These are phyloP conservation scores for Ceratocystis eucalypticola DNA, from an alignment of 2,329 filamentous ascomycete genomes.

Conservation along the genomic window DNA sequence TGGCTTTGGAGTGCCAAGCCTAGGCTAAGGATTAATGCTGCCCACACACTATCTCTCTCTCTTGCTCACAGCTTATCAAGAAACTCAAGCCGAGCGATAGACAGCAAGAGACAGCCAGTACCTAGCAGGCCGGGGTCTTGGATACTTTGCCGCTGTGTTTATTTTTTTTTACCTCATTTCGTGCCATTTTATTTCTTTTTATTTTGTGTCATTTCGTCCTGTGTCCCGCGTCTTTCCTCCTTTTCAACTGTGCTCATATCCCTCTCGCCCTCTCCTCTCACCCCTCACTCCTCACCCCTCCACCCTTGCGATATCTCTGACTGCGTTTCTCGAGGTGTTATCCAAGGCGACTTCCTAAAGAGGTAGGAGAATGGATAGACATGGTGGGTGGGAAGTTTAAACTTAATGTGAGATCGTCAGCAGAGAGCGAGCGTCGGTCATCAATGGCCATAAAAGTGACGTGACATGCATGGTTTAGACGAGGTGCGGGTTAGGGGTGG, in stretches of 20 bases:
- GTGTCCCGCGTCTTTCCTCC: not conserved
- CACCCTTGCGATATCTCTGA: not conserved
- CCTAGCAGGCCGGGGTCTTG: not conserved
- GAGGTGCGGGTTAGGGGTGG: not conserved
- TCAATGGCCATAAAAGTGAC: not conserved
- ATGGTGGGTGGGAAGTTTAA: not conserved
- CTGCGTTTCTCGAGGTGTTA: not conserved
- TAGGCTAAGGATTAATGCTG: not conserved
- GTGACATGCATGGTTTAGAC: not conserved
- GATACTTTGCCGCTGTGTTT: not conserved
- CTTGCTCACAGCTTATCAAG: not conserved
- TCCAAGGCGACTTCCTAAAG: slow-evolving; percentile 12
- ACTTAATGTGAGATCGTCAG: not conserved
- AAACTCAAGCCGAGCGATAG: not conserved
- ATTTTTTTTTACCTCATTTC: too few relatives aligned
- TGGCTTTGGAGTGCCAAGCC: not conserved
- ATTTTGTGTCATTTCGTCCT: too few relatives aligned
- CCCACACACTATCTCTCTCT: not conserved
- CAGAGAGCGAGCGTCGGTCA: not conserved
- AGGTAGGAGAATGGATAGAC: slow-evolving; percentile 14
- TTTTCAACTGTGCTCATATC: not conserved
- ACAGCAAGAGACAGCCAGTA: not conserved
- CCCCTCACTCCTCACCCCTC: not conserved
- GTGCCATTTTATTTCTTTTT: too few relatives aligned
- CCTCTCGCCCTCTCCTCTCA: not conserved